Percentiles rank a stretch among this genome's conserved stretches.
These are phyloP conservation scores for Lophiotrema nucula DNA, from an alignment of 495 filamentous ascomycete genomes.

Conservation along the genomic window DNA sequence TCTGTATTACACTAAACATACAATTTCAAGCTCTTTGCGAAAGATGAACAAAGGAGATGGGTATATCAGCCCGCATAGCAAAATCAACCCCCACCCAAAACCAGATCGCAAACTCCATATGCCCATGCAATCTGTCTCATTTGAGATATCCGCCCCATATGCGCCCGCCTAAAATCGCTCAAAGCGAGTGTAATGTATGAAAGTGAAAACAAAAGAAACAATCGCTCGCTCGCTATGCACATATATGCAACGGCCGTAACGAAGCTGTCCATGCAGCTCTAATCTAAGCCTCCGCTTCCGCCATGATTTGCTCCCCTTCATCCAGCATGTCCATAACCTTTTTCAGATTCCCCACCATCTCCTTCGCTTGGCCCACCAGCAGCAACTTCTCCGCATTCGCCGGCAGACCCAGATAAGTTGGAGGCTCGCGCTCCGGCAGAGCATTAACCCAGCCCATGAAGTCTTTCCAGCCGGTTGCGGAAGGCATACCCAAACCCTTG, in stretches of 20 bases:
- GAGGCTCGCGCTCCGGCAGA: conserved; percentile 91
- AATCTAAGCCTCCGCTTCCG: conserved; percentile 50
- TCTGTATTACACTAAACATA: no score
- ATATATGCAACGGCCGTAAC: no score
- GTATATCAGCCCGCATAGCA: conserved; percentile 1
- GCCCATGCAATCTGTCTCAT: background rate
- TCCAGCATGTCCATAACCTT: conserved; percentile 82
- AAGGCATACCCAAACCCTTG: conserved; percentile 67
- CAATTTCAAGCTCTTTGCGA: no score
- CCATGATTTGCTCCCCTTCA: conserved; percentile 89
- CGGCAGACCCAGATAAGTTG: conserved; percentile 92
- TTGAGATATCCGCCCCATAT: background rate
- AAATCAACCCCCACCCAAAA: background rate
- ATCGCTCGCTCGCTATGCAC: no score
- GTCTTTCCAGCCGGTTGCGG: conserved; percentile 75
- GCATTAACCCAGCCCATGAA: conserved; percentile 90
- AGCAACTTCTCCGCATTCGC: conserved; percentile 96
- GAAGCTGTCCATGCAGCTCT: background rate
- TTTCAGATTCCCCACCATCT: conserved; percentile 79
- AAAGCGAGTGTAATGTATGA: background rate
- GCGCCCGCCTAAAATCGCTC: background rate
- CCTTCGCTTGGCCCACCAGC: conserved; percentile 81
- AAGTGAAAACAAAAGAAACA: background rate
- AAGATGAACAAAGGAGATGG: conserved; percentile 2
- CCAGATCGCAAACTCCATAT: background rate